These are phyloP conservation scores for Aspergillus chevalieri DNA, from an alignment of 2,329 filamentous ascomycete species.

Conservation along the genomic window DNA sequence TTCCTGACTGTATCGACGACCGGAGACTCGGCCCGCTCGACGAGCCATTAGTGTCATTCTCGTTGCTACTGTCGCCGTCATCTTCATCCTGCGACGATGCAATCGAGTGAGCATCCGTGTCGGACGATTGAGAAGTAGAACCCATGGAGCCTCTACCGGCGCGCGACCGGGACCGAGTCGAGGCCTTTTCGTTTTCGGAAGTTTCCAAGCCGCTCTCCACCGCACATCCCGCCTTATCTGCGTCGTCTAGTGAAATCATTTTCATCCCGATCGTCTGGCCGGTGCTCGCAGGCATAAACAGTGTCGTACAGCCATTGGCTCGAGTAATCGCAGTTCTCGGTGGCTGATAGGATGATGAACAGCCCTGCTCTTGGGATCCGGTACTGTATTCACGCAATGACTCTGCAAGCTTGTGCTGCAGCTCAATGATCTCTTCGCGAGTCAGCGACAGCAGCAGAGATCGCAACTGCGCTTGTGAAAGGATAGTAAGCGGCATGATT, in stretches of 20 bases:
- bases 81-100: conserved; percentile 26
- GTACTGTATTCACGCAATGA: conserved; percentile 61
- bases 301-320: conserved; percentile 55
- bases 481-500: conserved; percentile 55
- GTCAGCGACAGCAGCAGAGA: conserved; percentile 50
- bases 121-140: conserved; percentile 31
- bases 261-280: conserved; percentile 58
- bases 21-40: conserved; percentile 15
- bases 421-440: conserved; percentile 51
- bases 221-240: conserved; percentile 22
- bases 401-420: conserved; percentile 54
- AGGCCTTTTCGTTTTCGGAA: conserved; percentile 10
- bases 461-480: conserved; percentile 52
- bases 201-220: conserved; percentile 26
- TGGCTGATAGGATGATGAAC: conserved; percentile 56
- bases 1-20: conserved; percentile 24
- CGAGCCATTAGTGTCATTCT: conserved; percentile 18
- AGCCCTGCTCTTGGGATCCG: conserved; percentile 53
- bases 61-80: conserved; percentile 15
- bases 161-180: conserved; percentile 9
- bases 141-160: conserved; percentile 26
- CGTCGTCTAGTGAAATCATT: conserved; percentile 52
- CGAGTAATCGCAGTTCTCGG: conserved; percentile 55
- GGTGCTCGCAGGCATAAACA: conserved; percentile 63
- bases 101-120: conserved; percentile 30